These are phyloP conservation scores for Pythium myriotylum DNA, from an alignment of 352 stramenopile species.

Conservation along the genomic window DNA sequence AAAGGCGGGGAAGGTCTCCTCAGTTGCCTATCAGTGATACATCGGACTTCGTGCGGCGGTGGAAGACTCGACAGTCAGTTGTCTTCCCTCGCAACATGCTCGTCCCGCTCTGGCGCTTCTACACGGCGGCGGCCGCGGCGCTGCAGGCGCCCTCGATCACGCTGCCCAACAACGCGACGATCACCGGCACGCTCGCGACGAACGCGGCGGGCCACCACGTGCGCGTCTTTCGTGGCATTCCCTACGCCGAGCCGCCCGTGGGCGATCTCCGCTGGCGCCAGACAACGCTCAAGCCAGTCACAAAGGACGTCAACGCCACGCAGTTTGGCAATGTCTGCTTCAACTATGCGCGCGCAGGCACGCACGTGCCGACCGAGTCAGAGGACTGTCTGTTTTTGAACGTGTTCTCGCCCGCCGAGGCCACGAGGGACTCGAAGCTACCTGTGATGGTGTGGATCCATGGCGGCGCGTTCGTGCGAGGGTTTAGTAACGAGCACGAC, in stretches of 20 bases:
- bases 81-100: background rate
- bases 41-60: background rate
- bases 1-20: too few relatives aligned
- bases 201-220: background rate
- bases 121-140: too few relatives aligned
- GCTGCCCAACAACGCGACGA: background rate
- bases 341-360: background rate
- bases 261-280: slow-evolving; percentile 8
- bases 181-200: background rate
- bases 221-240: slow-evolving; percentile 1
- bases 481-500: slow-evolving; percentile 8
- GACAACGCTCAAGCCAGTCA: slow-evolving; percentile 4
- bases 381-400: slow-evolving; percentile 43
- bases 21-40: background rate
- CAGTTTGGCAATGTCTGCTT: slow-evolving; percentile 7
- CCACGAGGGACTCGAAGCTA: slow-evolving; percentile 26
- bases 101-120: background rate
- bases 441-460: slow-evolving; percentile 38
- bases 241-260: slow-evolving; percentile 3
- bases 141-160: background rate
- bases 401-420: slow-evolving; percentile 30
- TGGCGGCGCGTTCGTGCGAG: slow-evolving; percentile 30
- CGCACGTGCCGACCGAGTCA: background rate
- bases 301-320: slow-evolving; percentile 9
- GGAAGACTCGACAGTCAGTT: too few relatives aligned